Percentiles rank a stretch among this genome's conserved stretches.
Conservation (phyloP, 805 yeast species). For the Blastobotrys muscicola region DNA sequence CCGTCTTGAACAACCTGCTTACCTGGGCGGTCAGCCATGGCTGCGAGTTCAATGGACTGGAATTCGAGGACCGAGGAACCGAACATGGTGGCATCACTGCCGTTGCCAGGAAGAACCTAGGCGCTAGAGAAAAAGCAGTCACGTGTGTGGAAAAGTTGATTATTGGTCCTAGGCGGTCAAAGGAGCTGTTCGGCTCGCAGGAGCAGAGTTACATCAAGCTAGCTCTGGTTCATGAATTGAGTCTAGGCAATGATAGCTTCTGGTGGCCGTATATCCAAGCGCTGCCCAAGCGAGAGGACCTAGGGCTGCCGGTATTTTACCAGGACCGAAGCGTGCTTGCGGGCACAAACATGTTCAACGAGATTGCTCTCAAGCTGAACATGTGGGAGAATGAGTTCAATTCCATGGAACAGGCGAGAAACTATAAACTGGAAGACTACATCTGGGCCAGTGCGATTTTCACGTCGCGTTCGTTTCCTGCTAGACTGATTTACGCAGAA, state of each 20-base stretch:
- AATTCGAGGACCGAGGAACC: no score
- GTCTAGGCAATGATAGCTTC: conserved; percentile 17
- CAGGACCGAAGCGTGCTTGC: conserved; percentile 41
- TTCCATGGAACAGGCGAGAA: conserved; percentile 8
- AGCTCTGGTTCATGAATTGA: conserved; percentile 13
- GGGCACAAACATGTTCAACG: conserved; percentile 63
- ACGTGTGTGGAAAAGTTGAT: conserved; percentile 14
- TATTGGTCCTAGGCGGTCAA: conserved; percentile 14
- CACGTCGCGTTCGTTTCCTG: conserved; percentile 74
- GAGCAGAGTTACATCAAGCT: conserved; percentile 12
- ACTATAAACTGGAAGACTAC: conserved; percentile 29
- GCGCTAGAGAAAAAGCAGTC: conserved; percentile 9
- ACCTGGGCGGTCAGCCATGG: no score
- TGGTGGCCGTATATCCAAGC: conserved; percentile 39
- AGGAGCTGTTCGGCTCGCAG: conserved; percentile 8
- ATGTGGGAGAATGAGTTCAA: conserved; percentile 49
- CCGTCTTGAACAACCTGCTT: no score
- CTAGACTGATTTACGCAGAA: conserved; percentile 37
- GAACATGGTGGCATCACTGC: no score
- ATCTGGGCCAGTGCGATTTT: conserved; percentile 68
- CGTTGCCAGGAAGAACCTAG: conserved; percentile 8
- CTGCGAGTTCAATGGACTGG: no score
- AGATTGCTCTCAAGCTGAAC: conserved; percentile 39
- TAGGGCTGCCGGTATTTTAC: conserved; percentile 55
- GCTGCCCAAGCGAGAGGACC: conserved; percentile 37